Evolutionary conservation across 352 stramenopile genomes (phyloP).

Genomic region (Phytophthora sansomeana): DNA sequence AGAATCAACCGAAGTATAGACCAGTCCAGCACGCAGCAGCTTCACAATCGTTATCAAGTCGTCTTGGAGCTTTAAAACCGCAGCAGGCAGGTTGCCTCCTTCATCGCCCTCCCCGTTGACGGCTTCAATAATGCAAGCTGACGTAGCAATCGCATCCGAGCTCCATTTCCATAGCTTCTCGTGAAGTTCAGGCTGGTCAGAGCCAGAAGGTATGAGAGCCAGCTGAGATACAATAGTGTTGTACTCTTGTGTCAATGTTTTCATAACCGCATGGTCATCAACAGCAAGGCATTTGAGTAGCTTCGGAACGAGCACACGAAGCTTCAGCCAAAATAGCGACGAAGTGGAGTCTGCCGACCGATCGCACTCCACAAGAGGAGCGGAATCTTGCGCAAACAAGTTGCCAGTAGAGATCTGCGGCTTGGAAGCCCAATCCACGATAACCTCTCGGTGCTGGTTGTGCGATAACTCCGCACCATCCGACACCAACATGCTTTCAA

Average conservation of each 20-base stretch:
- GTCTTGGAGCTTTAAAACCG: slow-evolving; percentile 34
- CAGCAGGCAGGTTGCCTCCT: slow-evolving; percentile 20
- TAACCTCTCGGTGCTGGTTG: slow-evolving; percentile 86
- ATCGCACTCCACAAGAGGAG: slow-evolving; percentile 69
- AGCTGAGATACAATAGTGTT: slow-evolving; percentile 39
- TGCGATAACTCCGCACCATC: slow-evolving; percentile 51
- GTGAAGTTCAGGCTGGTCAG: slow-evolving; percentile 28
- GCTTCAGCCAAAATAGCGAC: slow-evolving; percentile 71
- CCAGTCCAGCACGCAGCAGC: slow-evolving; percentile 29
- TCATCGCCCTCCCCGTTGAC: slow-evolving; percentile 20
- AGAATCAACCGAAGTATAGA: slow-evolving; percentile 15
- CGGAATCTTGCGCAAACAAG: slow-evolving; percentile 51
- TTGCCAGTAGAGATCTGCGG: slow-evolving; percentile 43
- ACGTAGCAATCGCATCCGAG: slow-evolving; percentile 26
- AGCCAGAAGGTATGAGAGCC: slow-evolving; percentile 14
- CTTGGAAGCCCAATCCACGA: slow-evolving; percentile 71
- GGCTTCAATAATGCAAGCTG: slow-evolving; percentile 20
- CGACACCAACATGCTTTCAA: slow-evolving; percentile 55
- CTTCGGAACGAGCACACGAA: slow-evolving; percentile 61
- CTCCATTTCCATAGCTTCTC: slow-evolving; percentile 72
- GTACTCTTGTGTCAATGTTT: slow-evolving; percentile 46
- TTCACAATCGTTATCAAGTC: slow-evolving; percentile 40
- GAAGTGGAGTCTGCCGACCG: slow-evolving; percentile 57
- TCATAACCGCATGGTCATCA: slow-evolving; percentile 38
- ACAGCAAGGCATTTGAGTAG: slow-evolving; percentile 50